Evolutionary conservation across 768 basidiomycete genomes (phyloP), one percentile per base, ranked within the genome.

Genomic region (Coprinopsis cinerea): DNA sequence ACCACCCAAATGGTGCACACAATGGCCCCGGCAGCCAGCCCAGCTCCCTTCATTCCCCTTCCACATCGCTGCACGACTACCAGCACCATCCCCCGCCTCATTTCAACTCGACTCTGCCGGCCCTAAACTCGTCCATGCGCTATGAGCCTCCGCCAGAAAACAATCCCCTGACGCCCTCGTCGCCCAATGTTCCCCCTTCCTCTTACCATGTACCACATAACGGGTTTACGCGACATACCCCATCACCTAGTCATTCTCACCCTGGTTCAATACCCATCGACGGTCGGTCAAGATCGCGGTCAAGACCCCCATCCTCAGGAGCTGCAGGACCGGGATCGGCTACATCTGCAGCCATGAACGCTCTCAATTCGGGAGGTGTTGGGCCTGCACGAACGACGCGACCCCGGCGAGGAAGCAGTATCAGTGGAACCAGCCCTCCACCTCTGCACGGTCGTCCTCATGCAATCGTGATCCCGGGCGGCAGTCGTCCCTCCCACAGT

Each of bases 401-500:
- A 15, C 61, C 77, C 17, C 72, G 85, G 52, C 68, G 85, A 48
- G 78, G 78, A 50, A 80, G 77, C 51, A 79, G 78, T 53, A 70
- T 87, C 40, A 78, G 76, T 53, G 75, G 79, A 11, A 79, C 73
- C 39, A 75, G 63, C 51, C 83, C 75, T 44, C 82, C 78, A 34
- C 72, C 74, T 7, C 63, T 61, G 17, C 61, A 57, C 0, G 60
- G 57, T 11, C 70, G 78, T 18, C 82, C 83, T 0, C 81, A 83
- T 55, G 83, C 83, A 9, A 88, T 89, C 61, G 69, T 86, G 44
- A 88, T 88, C 56, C 87, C 83, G 5, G 66, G 59, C 24, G 24
- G 49, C 13, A 20, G 49, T 22, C 13, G 50, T 18, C 17, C 15
- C 14, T 20, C 26, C 13, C 28, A 44, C 15, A 36, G 52, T 4